phyloP scores from a whole-genome alignment of 176 grass and related monocot species.

The Aegilops longissima region DNA sequence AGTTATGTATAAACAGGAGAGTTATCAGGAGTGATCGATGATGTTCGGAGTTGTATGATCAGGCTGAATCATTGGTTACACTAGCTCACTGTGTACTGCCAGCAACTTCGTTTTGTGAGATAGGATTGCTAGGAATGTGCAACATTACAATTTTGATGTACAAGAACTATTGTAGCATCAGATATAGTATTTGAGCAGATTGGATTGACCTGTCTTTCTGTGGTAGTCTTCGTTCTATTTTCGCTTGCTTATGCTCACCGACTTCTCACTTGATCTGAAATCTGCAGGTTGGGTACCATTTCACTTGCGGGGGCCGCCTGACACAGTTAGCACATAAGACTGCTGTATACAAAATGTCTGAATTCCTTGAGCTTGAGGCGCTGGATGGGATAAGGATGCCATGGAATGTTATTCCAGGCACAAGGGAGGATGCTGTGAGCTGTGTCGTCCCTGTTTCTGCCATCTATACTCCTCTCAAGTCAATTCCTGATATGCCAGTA shows the following conservation, averaged over 20 bases:
- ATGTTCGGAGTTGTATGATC: not conserved
- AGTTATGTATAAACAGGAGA: not conserved
- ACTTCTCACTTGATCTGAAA: conserved; percentile 9
- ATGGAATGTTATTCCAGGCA: conserved; percentile 89
- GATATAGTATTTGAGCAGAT: not conserved
- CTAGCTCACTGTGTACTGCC: not conserved
- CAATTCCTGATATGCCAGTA: conserved; percentile 49
- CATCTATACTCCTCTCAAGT: conserved; percentile 82
- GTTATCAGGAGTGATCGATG: not conserved
- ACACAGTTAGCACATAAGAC: conserved; percentile 5
- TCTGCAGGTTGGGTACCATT: conserved; percentile 26
- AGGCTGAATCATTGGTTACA: not conserved
- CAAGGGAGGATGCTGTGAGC: conserved; percentile 56
- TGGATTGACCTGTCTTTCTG: not conserved
- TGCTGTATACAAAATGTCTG: conserved; percentile 56
- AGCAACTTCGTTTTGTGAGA: not conserved
- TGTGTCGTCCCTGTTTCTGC: conserved; percentile 76
- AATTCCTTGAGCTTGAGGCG: conserved; percentile 76
- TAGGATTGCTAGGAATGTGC: not conserved
- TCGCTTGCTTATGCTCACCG: not conserved
- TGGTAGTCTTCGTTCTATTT: not conserved
- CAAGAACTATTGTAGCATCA: not conserved
- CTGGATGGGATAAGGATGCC: conserved; percentile 88
- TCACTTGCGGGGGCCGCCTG: conserved; percentile 18
- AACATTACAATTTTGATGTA: not conserved